Evolutionary conservation across 352 stramenopile genomes (phyloP).

Genomic region (Pythium pyrilobum): DNA sequence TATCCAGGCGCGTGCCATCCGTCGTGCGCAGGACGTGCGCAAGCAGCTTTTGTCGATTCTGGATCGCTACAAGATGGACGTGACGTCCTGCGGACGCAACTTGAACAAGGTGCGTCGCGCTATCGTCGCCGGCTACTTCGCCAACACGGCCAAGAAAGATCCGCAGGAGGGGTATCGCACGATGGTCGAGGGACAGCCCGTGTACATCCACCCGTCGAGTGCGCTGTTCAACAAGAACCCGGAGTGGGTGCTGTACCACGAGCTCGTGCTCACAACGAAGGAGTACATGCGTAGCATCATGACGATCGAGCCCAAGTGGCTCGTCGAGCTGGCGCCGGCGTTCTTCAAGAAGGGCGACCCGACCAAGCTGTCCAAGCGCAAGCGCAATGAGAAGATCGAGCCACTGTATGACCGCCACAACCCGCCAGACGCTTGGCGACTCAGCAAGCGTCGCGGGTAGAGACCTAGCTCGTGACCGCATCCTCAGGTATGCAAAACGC

Average conservation of each 20-base stretch:
- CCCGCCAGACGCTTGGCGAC: conserved; percentile 94
- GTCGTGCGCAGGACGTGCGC: conserved; percentile 96
- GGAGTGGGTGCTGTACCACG: conserved; percentile 98
- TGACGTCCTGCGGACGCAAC: conserved; percentile 95
- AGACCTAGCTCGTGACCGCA: not conserved
- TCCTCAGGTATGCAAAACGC: not conserved
- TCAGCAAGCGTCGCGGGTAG: conserved; percentile 94
- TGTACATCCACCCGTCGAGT: conserved; percentile 98
- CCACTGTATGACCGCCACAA: conserved; percentile 98
- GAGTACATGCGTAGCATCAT: conserved; percentile 99
- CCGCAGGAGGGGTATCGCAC: conserved; percentile 98
- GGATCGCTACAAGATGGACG: conserved; percentile 98
- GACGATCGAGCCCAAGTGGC: conserved; percentile 99
- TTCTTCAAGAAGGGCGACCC: conserved; percentile 97
- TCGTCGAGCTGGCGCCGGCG: conserved; percentile 95
- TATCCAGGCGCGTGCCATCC: conserved; percentile 96
- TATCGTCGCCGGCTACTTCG: conserved; percentile 99
- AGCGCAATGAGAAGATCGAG: conserved; percentile 99
- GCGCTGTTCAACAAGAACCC: conserved; percentile 99
- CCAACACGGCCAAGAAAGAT: conserved; percentile 99
- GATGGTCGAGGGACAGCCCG: conserved; percentile 97
- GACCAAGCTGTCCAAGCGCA: conserved; percentile 97
- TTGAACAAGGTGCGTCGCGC: conserved; percentile 97
- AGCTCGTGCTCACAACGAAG: conserved; percentile 93
- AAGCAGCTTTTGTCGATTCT: conserved; percentile 99